These are phyloP conservation scores for Isoetes engelmannii DNA, from an alignment of 83 land plant species.

Conservation along the genomic window DNA sequence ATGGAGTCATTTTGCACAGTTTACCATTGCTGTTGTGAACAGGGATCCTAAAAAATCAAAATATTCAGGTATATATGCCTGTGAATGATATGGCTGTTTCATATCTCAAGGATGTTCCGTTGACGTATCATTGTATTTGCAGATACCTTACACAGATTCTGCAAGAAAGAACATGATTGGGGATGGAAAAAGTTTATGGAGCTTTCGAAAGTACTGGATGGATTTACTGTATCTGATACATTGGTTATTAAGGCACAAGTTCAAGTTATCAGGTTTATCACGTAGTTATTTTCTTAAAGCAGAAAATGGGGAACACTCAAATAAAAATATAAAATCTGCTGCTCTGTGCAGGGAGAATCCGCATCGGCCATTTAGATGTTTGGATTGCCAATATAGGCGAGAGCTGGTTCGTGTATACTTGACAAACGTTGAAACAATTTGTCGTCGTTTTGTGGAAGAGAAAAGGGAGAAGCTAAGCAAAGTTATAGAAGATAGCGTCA, in stretches of 20 bases:
- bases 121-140: constrained; percentile 18
- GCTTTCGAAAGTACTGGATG: constrained; percentile 92
- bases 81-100: not conserved
- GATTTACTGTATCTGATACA: constrained; percentile 80
- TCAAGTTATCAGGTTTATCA: constrained; percentile 88
- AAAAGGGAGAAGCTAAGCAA: constrained; percentile 71
- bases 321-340: not conserved
- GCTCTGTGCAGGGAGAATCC: constrained; percentile 65
- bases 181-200: constrained; percentile 99
- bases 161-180: constrained; percentile 99
- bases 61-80: constrained; percentile 59
- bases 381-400: constrained; percentile 91
- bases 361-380: constrained; percentile 89
- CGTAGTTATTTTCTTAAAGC: not conserved
- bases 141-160: constrained; percentile 98
- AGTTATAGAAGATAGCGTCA: constrained; percentile 71
- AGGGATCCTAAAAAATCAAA: constrained; percentile 98
- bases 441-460: constrained; percentile 87
- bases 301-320: not conserved
- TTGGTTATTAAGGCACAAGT: constrained; percentile 98
- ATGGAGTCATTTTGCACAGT: constrained; percentile 99
- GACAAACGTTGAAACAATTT: constrained; percentile 88
- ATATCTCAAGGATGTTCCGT: not conserved
- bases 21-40: constrained; percentile 97
- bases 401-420: constrained; percentile 94